Base-by-base conservation (phyloP, 306 rosid species). In the Inga leiocalycina region DNA sequence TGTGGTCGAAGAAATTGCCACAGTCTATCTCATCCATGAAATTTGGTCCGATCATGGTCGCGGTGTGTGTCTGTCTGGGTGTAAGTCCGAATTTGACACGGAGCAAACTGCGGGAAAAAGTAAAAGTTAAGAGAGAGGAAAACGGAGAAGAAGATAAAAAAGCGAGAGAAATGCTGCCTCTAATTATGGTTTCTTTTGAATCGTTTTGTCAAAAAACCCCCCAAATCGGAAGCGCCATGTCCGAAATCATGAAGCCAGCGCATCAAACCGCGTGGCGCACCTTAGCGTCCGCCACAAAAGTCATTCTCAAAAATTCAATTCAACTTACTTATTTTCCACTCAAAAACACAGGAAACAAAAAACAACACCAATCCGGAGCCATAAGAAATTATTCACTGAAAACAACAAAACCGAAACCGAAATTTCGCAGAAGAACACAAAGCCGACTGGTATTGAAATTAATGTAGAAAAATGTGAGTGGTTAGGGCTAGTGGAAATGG, bases 1-100 rank as follows among this genome's bases (percentile, higher is more conserved):
- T 94, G 79, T 94, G 92, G 85, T 97, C 98, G 83, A 97, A 94
- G 97, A 94, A 92, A 92, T 88, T 92, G 3, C 91, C 95, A 78
- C 97, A 92, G 89, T 97, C 99, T 30, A 96, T 75, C 52, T 96
- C 98, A 30, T 93, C 98, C 70, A 88, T 82, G 86, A 87, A 90
- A 86, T 75, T 90, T n/a, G 91, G 81, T 80, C 92, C 98, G 72
- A 91, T 88, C 97, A 96, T 96, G 80, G 56, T 90, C 77, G 78
- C 72, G 2, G 8, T 44, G 17, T 3, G 16, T 5, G 35, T 64
- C 41, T 30, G 20, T 30, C 13, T 24, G 8, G 11, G 68, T 39
- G 1, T 39, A 6, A 39, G 43, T 39, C 43, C 43, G 43, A 39
- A 39, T 39, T 39, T 39, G 43, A 39, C 43, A 39, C 43, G 43